phyloP scores from a whole-genome alignment of 345 rosid species.

The Gossypium turneri region DNA sequence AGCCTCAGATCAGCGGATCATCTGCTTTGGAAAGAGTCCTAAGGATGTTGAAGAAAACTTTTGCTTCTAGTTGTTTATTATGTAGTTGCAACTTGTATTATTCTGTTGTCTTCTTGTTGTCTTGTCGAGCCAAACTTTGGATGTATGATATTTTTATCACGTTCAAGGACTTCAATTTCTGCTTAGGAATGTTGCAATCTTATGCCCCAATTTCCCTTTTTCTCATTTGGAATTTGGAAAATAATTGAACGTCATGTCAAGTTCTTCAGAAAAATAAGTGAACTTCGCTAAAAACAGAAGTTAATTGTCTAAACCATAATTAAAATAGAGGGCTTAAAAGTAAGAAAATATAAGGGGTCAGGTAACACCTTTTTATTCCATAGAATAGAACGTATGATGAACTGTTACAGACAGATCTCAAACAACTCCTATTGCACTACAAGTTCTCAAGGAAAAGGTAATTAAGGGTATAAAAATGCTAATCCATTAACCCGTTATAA shows the following conservation, averaged over 20 bases:
- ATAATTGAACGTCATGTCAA: too few species aligned
- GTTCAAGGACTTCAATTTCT: conserved; percentile 2
- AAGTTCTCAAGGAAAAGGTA: too few species aligned
- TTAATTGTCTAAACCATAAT: too few species aligned
- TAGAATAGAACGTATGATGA: too few species aligned
- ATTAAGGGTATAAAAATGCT: background rate
- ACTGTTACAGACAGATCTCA: background rate
- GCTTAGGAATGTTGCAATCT: background rate
- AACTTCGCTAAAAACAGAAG: too few species aligned
- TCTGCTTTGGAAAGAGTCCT: conserved; percentile 8
- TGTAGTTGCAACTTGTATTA: conserved; percentile 27
- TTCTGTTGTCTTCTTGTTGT: conserved; percentile 37
- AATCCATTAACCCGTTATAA: too few species aligned
- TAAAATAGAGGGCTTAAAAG: background rate
- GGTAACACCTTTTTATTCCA: too few species aligned
- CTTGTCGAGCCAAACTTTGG: conserved; percentile 17
- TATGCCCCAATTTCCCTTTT: background rate
- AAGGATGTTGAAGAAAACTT: conserved; percentile 16
- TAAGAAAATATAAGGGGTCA: too few species aligned
- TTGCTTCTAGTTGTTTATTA: conserved; percentile 26
- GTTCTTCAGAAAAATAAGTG: too few species aligned
- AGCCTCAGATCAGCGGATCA: conserved; percentile 12
- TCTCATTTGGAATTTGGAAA: background rate
- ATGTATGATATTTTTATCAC: conserved; percentile 20
- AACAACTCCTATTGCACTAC: background rate